Evolutionary conservation across 371 early-diverging fungal genomes (phyloP), one percentile per base, ranked within the genome.

Genomic region (Lichtheimia ornata): DNA sequence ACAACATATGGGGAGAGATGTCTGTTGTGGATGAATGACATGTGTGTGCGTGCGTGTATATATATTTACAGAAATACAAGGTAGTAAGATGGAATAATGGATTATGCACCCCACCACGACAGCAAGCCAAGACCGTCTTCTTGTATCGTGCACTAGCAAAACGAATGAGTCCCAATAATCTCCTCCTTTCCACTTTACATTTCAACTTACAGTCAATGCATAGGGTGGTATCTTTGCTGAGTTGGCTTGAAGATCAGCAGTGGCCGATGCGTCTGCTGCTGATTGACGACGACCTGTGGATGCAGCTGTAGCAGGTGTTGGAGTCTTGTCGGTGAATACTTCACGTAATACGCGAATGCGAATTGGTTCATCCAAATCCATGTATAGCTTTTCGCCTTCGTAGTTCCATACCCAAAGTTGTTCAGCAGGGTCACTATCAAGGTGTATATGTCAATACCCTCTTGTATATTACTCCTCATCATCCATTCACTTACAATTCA

Each of bases 381-480:
- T 86, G 57, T 70, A 92, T 79, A 95, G 72, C 52, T 92, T 91
- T 47, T 88, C 84, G 22, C 88, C 95, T 22, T 93, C 91, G 63
- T 85, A 92, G 59, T 84, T 81, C 93, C 94, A 96, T 5, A 92
- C 87, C 95, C 94, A 96, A n/a, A 89, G 86, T 58, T 88, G 88
- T 61, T 93, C 90, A 4, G 79, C 81, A 27, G 82, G 74, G 68
- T 91, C 88, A 74, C 81, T 86, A 64, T 13, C 9, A 25, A 35
- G 28, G 28, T 35, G 15, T 49, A 25, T 49, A 25, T 9, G 18
- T 24, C 45, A 47, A 14, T 15, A 24, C 12, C 13, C 24, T 35
- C 35, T 7, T 17, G 1, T 47, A 47, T 47, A n/a, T 12, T 2
- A n/a, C 44, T n/a, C 44, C n/a, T 17, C 47, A 7, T 11, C 2